Conservation (phyloP, 2,329 filamentous ascomycete species). For the Pyrenophora teres region DNA sequence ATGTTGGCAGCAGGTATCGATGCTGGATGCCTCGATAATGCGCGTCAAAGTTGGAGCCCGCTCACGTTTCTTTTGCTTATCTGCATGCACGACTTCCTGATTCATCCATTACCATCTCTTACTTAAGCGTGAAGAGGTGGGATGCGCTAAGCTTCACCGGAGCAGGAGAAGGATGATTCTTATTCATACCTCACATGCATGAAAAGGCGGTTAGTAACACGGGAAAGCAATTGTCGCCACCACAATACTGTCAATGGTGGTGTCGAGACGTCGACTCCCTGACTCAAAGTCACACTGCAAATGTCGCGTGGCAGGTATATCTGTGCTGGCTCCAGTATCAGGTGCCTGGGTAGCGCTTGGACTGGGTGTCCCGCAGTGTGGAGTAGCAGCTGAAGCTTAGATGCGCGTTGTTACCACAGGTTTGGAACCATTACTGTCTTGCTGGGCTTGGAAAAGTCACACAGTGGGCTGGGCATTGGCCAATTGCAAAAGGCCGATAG, state of each 20-base stretch:
- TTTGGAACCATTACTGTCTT: slow-evolving; percentile 20
- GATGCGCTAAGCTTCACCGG: background rate
- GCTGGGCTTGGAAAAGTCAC: slow-evolving; percentile 21
- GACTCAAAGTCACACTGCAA: slow-evolving; percentile 3
- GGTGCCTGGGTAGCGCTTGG: slow-evolving; percentile 16
- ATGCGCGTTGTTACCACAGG: slow-evolving; percentile 24
- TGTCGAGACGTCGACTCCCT: background rate
- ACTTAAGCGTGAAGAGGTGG: no score
- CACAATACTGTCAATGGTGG: background rate
- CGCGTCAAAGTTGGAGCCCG: no score
- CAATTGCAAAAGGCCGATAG: slow-evolving; percentile 5
- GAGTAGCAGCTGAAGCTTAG: slow-evolving; percentile 6
- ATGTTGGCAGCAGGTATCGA: no score
- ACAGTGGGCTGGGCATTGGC: slow-evolving; percentile 15
- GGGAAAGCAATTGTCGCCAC: no score
- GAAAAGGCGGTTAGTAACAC: background rate
- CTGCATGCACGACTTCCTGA: no score
- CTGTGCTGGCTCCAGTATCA: slow-evolving; percentile 19
- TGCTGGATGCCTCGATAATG: no score
- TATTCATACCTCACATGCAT: slow-evolving; percentile 8
- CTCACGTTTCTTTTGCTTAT: no score
- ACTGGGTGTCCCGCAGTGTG: slow-evolving; percentile 2
- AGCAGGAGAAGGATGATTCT: background rate
- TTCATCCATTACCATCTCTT: no score
- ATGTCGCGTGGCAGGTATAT: slow-evolving; percentile 16